Base-by-base conservation (phyloP, 73 alveolate species). In the Uronychia setigera region DNA sequence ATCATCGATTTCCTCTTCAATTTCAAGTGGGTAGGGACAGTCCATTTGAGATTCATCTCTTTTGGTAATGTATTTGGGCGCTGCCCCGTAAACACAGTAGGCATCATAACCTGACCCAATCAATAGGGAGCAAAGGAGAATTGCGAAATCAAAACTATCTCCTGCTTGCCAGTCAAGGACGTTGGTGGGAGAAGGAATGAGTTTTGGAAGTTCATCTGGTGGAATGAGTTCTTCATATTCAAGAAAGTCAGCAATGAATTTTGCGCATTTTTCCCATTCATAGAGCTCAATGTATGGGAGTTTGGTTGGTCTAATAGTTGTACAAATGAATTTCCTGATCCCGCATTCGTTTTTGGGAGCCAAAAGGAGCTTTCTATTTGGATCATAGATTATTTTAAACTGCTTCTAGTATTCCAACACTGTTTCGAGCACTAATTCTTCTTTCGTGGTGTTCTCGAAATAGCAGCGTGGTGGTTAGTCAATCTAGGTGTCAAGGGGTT, bases 31-130 rank as follows among this genome's bases (percentile, higher is more conserved):
- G 85, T 91, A 94, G 14, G 95, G 92, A 67, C 97, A 96, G 76
- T 94, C 97, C 94, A 92, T 85, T 30, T 60, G 89, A n/a, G 98
- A 88, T 85, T 85, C 97, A 88, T 90, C 97, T 29, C 94, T 88
- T 28, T 96, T 88, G 11, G 99, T 98, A 59, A 98, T 97, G 58
- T 84, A 83, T 75, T 97, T 90, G 11, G 99, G 99, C 9, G 99
- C 99, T 30, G 93, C 92, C 13, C 99, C 99, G 78, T 96, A 92
- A 29, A 98, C 99, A 78, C 99, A 96, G 88, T 98, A 98, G 31
- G 99, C 99, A 85, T 98, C 99, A 83, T 98, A 98, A 9, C 99
- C 99, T 35, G 94, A 88, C 27, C 99, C 99, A 13, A 97, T 88
- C 60, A 98, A 89, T 9, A 98, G 85, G 33, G 99, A 95, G 92